Base-by-base conservation (phyloP, 2,329 filamentous ascomycete genomes). In the Alternaria tenuissima region DNA sequence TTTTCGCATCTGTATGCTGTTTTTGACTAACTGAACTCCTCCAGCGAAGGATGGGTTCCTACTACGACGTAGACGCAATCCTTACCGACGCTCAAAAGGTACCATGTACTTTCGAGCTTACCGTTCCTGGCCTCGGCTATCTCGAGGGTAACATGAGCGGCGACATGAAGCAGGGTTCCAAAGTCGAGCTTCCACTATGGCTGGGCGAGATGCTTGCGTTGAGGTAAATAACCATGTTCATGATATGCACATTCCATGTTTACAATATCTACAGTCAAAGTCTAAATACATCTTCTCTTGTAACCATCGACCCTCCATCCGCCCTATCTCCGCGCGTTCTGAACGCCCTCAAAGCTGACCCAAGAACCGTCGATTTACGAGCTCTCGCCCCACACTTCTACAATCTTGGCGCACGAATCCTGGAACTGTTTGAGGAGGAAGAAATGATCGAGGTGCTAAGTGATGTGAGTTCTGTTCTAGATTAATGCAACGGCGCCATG, bases 41-140 rank as follows among this genome's bases (percentile, higher is more conserved):
- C 18, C 34, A 57, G 56, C 11, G 18, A 66, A 64, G 16, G 16
- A 83, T 83, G 81, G 70, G 68, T 42, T 91, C 90, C 38, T 96
- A 96, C 83, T 96, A 95, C 83, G 89, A 93, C 77, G 87, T 94
- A 59, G 90, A 94, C 71, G 86, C 91, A 62, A 95, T 96, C 81
- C 85, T 95, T 44, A 95, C 92, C 9, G 92, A 95, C 77, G 89
- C 91, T 51, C 92, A 97, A 89, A 98, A 97, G 91, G 88, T 97
- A 32, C 94, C 95, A 41, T 97, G 94, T 82, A 96, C 91, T 52
- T 97, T 98, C 81, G 91, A 97, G 75, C 87, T 97, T 73, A 91
- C 94, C 61, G 89, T 97, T 32, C 91, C 93, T 20, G 89, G 91
- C 57, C 87, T 98, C 46, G 94, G 94, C 68, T 93, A 96, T 77